Evolutionary conservation across 305 asterid genomes (phyloP).

Genomic region (Ajuga reptans): DNA sequence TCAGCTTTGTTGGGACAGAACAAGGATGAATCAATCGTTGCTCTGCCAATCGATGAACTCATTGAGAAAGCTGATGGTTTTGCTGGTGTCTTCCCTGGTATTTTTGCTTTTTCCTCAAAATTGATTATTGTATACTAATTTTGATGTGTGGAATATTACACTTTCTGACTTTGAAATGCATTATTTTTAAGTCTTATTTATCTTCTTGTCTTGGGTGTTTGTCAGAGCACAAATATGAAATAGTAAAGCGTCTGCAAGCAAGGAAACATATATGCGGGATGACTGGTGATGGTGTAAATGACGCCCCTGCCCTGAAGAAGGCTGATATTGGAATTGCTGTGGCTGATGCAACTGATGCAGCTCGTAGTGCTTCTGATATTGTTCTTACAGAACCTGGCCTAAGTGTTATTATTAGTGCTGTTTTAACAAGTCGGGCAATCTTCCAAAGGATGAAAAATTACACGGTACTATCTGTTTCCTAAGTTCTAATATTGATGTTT

Average conservation of each 20-base stretch:
- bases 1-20: constrained; percentile 90
- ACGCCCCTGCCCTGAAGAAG: constrained; percentile 95
- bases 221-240: constrained; percentile 93
- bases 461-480: constrained; percentile 45
- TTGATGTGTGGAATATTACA: not conserved
- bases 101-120: not conserved
- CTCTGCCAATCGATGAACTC: constrained; percentile 92
- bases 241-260: constrained; percentile 96
- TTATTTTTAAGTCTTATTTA: constrained; percentile 2
- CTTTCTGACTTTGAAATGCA: not conserved
- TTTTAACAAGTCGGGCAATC: constrained; percentile 93
- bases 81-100: constrained; percentile 99
- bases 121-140: not conserved
- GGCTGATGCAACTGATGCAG: constrained; percentile 98
- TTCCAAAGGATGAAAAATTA: constrained; percentile 99
- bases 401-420: constrained; percentile 95
- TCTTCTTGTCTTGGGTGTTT: constrained; percentile 21
- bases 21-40: constrained; percentile 86
- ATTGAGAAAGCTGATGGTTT: constrained; percentile 97
- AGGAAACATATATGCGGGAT: constrained; percentile 96
- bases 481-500: not conserved
- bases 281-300: constrained; percentile 99
- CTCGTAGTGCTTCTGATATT: constrained; percentile 98
- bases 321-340: constrained; percentile 99
- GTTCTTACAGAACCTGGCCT: constrained; percentile 99